Evolutionary conservation across 805 yeast genomes (phyloP), one percentile per base, ranked within the genome.

Genomic region (Lipomyces japonicus): DNA sequence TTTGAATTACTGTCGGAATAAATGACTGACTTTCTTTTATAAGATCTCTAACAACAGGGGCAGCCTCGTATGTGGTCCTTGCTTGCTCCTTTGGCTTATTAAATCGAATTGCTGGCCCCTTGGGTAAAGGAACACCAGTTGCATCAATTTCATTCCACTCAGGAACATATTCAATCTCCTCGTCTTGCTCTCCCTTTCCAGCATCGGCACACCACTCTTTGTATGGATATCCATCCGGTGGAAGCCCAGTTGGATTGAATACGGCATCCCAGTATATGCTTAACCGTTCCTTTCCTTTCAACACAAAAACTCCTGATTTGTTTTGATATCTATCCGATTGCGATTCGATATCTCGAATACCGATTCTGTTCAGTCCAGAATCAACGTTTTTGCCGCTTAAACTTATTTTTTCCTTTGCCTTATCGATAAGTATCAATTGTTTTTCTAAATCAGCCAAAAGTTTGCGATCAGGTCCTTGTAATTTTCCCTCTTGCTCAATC

Each of bases 41-140:
- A 24, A 60, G 31, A 39, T 60, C 60, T 3, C 62, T 54, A 16
- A 60, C 57, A 9, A 60, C 40, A n/a, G 63, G 62, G 4, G 63
- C 63, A 6, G 61, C 59, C 34, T 58, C 63, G 25, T 60, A 60
- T 10, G 54, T 60, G 2, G 53, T 53, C 34, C 25, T 23, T 9
- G 44, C 42, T 7, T 51, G 39, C 9, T 38, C 40, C 19, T 18
- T 37, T 22, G 35, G 39, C 38, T 10, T n/a, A 19, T 14, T 14
- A 31, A 43, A 44, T 22, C 56, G 46, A 9, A 44, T 44, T 22
- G 61, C 61, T 2, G 52, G 54, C 4, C 60, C 61, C 14, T 22
- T 26, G 2, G 62, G 62, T 19, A 59, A 40, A 12, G 60, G 60
- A n/a, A 59, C 46, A 3, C 36, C 58, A 3, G 25, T 10, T n/a